Evolutionary conservation across 139 green algal species (phyloP).

Genomic region (Chlorella vulgaris): DNA sequence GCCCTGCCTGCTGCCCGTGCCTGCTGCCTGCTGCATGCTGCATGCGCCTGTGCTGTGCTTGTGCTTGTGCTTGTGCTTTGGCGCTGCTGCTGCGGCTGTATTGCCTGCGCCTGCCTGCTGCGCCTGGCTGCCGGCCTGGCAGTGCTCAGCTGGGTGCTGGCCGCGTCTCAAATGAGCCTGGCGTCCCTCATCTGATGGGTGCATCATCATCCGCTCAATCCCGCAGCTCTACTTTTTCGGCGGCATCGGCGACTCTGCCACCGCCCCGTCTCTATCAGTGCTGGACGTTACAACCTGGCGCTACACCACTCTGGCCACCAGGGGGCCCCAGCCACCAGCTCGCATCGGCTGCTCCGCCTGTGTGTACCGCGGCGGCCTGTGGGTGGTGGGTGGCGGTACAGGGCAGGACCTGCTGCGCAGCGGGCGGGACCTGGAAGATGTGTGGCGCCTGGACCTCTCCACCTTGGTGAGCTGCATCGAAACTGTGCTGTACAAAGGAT

Average conservation of each 20-base stretch:
- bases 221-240: slow-evolving; percentile 19
- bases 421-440: slow-evolving; percentile 1
- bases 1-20: background rate
- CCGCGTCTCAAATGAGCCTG: too few relatives aligned
- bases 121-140: background rate
- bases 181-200: too few relatives aligned
- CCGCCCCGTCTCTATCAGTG: slow-evolving; percentile 9
- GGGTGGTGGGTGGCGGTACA: slow-evolving; percentile 28
- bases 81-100: too few relatives aligned
- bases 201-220: too few relatives aligned
- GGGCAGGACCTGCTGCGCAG: slow-evolving; percentile 18
- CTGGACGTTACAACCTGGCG: slow-evolving; percentile 4
- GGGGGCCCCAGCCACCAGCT: background rate
- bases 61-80: background rate
- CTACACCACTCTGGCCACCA: background rate
- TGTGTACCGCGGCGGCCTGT: slow-evolving; percentile 5
- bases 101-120: background rate
- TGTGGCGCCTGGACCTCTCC: slow-evolving; percentile 8
- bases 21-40: background rate
- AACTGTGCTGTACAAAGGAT: too few relatives aligned
- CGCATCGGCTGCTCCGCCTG: slow-evolving; percentile 16
- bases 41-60: background rate
- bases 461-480: slow-evolving; percentile 22
- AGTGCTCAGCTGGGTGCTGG: too few relatives aligned
- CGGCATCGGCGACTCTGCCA: background rate